Evolutionary conservation across 352 stramenopile species (phyloP).

Genomic region (Pilasporangium apinafurcum): DNA sequence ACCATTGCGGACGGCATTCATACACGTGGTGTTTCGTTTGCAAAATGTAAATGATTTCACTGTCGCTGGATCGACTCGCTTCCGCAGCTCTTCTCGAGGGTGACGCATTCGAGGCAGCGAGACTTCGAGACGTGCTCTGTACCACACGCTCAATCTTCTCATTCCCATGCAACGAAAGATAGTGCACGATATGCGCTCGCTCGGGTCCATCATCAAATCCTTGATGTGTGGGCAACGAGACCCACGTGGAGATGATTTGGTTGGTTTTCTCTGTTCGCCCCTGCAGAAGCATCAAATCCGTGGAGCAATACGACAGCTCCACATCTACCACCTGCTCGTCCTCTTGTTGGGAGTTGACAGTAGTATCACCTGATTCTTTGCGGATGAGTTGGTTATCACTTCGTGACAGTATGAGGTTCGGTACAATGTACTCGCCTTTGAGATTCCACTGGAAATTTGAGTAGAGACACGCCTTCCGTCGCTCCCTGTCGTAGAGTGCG

Average conservation of each 20-base stretch:
- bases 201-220: conserved; percentile 29
- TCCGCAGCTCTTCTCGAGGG: conserved; percentile 1
- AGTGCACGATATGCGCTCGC: conserved; percentile 71
- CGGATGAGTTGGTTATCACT: background rate
- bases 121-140: conserved; percentile 40
- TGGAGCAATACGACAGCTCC: conserved; percentile 74
- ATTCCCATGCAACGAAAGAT: conserved; percentile 64
- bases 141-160: conserved; percentile 69
- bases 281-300: conserved; percentile 79
- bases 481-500: conserved; percentile 56
- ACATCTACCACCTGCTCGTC: conserved; percentile 33
- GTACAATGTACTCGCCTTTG: conserved; percentile 61
- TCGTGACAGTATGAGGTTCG: conserved; percentile 20
- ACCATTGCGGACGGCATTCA: conserved; percentile 83
- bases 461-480: conserved; percentile 48
- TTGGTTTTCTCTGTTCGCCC: conserved; percentile 23
- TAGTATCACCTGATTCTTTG: background rate
- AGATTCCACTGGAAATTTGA: conserved; percentile 80
- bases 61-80: conserved; percentile 16
- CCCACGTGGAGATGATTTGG: conserved; percentile 60
- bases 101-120: background rate
- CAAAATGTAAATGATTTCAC: conserved; percentile 76
- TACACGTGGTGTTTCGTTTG: conserved; percentile 82
- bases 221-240: conserved; percentile 72
- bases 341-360: background rate